Conservation (phyloP, 108 stramenopile genomes). For the Fragilariopsis cylindrus region DNA sequence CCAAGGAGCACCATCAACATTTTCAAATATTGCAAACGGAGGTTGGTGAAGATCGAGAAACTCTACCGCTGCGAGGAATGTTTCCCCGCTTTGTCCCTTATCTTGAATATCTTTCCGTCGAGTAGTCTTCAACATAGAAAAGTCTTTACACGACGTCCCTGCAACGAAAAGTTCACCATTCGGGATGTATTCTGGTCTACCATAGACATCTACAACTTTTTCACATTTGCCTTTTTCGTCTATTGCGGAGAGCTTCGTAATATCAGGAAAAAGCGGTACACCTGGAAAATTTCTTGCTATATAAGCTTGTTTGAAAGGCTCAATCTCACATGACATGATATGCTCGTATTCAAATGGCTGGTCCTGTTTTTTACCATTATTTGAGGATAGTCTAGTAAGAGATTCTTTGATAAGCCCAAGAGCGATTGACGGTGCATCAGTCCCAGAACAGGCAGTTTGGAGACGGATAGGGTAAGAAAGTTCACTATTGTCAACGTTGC, state of each 20-base stretch:
- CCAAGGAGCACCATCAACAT: conserved; percentile 75
- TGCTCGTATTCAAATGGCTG: conserved; percentile 45
- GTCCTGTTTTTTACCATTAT: conserved; percentile 34
- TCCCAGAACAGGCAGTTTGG: conserved; percentile 75
- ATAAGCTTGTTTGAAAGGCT: conserved; percentile 85
- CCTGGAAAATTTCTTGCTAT: conserved; percentile 70
- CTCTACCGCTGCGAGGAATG: conserved; percentile 74
- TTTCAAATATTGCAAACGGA: conserved; percentile 72
- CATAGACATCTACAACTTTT: conserved; percentile 67
- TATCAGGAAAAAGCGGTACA: conserved; percentile 67
- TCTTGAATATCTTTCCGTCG: conserved; percentile 76
- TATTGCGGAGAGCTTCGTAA: conserved; percentile 51
- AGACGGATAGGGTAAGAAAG: conserved; percentile 50
- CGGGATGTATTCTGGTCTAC: conserved; percentile 48
- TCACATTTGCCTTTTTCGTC: conserved; percentile 22
- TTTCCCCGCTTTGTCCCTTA: conserved; percentile 72
- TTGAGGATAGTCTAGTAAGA: not conserved
- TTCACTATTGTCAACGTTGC: conserved; percentile 3
- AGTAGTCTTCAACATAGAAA: conserved; percentile 59
- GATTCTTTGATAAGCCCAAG: conserved; percentile 61
- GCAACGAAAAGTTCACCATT: conserved; percentile 72
- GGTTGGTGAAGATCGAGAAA: conserved; percentile 63
- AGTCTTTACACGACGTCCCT: conserved; percentile 83
- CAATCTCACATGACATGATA: conserved; percentile 73
- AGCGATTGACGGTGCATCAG: conserved; percentile 80